Percentiles rank a stretch among this genome's conserved stretches.
Evolutionary conservation across 306 rosid species (phyloP).

Genomic region (Ammopiptanthus mongolicus): DNA sequence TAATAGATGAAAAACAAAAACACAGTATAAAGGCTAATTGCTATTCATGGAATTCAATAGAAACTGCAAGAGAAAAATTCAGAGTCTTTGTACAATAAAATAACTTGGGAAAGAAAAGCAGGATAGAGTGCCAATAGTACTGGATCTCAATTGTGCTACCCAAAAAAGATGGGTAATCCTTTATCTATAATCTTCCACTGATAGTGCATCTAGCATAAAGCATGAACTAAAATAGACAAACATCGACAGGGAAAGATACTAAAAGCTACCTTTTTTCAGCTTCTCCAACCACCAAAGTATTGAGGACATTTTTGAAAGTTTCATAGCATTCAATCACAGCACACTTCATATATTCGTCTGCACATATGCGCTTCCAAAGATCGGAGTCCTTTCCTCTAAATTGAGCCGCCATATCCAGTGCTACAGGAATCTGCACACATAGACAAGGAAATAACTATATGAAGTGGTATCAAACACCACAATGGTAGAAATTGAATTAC

Average conservation of each 20-base stretch:
- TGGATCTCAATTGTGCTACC: background rate
- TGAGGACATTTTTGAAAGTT: slow-evolving; percentile 64
- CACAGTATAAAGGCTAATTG: background rate
- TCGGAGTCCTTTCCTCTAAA: slow-evolving; percentile 78
- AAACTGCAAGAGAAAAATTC: slow-evolving; percentile 4
- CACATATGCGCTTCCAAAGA: slow-evolving; percentile 91
- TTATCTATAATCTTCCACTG: background rate
- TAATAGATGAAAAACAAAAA: background rate
- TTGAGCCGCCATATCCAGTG: slow-evolving; percentile 94
- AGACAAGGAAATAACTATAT: slow-evolving; percentile 27
- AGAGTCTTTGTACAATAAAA: background rate
- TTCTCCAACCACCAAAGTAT: slow-evolving; percentile 74
- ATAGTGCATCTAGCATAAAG: background rate
- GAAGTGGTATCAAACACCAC: slow-evolving; percentile 17
- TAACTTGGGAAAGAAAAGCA: slow-evolving; percentile 3
- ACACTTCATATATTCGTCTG: slow-evolving; percentile 89
- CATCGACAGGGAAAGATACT: slow-evolving; percentile 1
- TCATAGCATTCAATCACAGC: slow-evolving; percentile 93
- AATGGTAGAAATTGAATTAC: slow-evolving; percentile 9
- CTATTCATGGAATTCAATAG: background rate
- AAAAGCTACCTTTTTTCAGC: slow-evolving; percentile 76
- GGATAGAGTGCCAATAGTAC: background rate
- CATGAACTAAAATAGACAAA: slow-evolving; percentile 15
- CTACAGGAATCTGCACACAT: slow-evolving; percentile 76
- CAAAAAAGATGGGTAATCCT: background rate